These are phyloP conservation scores for Trichoderma sp. DNA, from an alignment of 2,329 filamentous ascomycete genomes.

Conservation along the genomic window DNA sequence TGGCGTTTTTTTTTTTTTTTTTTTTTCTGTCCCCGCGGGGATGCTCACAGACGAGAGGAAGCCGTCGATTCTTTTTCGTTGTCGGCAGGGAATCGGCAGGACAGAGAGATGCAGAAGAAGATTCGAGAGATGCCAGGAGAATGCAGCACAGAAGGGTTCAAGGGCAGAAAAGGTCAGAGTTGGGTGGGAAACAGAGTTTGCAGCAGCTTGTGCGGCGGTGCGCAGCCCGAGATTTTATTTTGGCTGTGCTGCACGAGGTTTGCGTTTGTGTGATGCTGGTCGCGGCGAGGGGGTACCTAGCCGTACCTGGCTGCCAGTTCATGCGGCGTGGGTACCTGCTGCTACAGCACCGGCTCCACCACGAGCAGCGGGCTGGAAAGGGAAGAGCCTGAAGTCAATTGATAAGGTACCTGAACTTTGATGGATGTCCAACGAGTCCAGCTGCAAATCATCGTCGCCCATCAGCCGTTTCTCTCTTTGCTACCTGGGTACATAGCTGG, in stretches of 20 bases:
- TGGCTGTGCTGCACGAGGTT: conserved; percentile 11
- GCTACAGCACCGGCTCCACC: conserved; percentile 9
- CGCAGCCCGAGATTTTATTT: conserved; percentile 8
- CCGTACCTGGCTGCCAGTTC: not conserved
- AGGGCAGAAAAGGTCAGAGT: not conserved
- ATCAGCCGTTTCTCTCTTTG: no score
- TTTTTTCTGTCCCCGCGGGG: conserved; percentile 16
- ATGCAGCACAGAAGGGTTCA: not conserved
- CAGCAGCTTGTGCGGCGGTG: conserved; percentile 14
- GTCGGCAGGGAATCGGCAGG: not conserved
- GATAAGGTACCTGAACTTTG: no score
- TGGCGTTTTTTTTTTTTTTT: conserved; percentile 8
- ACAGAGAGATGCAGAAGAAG: not conserved
- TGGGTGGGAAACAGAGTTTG: conserved; percentile 17
- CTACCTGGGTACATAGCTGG: no score
- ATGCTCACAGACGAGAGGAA: not conserved
- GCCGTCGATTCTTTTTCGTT: not conserved
- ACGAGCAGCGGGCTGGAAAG: not conserved
- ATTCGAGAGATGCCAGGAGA: not conserved
- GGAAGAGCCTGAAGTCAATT: not conserved
- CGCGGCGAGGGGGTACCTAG: conserved; percentile 13
- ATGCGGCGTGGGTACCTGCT: not conserved
- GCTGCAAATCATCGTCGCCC: no score
- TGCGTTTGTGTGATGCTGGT: conserved; percentile 23
- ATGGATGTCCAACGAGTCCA: no score